phyloP scores from a whole-genome alignment of 768 basidiomycete genomes.

The Trichaptum fuscoviolaceum region DNA sequence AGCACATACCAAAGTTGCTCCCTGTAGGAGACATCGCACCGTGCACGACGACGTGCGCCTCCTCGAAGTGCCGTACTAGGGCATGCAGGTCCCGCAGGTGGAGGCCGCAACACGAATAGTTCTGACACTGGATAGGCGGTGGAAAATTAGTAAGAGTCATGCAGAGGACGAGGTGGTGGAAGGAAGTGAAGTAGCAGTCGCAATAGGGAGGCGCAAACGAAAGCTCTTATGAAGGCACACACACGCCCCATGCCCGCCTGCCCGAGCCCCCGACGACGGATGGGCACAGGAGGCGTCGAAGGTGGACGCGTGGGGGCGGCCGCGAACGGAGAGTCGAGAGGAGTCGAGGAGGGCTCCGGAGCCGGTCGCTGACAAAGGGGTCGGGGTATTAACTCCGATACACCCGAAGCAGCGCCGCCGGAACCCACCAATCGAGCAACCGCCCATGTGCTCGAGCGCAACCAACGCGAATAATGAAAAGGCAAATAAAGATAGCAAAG shows the following conservation, averaged over 20 bases:
- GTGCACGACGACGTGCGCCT: conserved; percentile 73
- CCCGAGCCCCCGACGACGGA: not conserved
- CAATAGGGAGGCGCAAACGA: too few relatives aligned
- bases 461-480: too few relatives aligned
- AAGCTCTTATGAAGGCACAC: conserved; percentile 3
- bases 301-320: too few relatives aligned
- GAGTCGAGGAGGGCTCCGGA: not conserved
- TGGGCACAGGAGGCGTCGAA: not conserved
- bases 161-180: conserved; percentile 3
- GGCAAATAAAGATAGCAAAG: too few relatives aligned
- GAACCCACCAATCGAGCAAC: too few relatives aligned
- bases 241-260: not conserved
- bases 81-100: conserved; percentile 73
- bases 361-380: not conserved
- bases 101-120: conserved; percentile 88
- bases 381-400: not conserved
- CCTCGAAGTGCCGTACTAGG: conserved; percentile 89
- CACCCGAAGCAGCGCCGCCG: not conserved
- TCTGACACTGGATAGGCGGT: conserved; percentile 51
- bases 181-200: not conserved
- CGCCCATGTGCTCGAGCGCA: too few relatives aligned
- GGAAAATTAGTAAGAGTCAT: not conserved
- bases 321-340: not conserved
- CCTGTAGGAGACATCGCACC: conserved; percentile 7
- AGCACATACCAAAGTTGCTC: conserved; percentile 4